Evolutionary conservation across 1,284 basidiomycete species (phyloP), one percentile per base, ranked within the genome.

Genomic region (Schizopora paradoxa): DNA sequence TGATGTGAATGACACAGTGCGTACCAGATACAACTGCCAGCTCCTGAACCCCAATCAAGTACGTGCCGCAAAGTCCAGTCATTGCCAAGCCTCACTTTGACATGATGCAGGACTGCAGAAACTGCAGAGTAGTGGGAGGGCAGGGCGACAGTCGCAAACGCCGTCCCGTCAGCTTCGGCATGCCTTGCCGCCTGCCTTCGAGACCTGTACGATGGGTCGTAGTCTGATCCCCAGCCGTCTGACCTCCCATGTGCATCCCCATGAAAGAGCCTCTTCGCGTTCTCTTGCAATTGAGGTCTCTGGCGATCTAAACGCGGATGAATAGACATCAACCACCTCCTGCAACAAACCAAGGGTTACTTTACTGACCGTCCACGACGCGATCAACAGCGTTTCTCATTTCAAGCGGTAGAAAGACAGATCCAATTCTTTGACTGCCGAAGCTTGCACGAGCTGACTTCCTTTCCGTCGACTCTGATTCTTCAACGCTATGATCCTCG

Each of bases 361-460:
- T 34, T 33, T 19, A 56, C 72, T 45, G 51, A 85, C 85, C 74
- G 50, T 74, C 66, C 50, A 87, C 80, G 45, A 86, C 64, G 14
- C 62, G 55, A 36, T 70, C 69, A 47, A 86, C 77, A 11, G 77
- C 62, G n/a, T 68, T 63, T 51, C 78, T 75, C 46, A 94, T 69
- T 60, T 89, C 79, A 7, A 72, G 61, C 1, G 90, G 84, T 7
- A 94, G 58, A 6, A 82, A 66, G 8, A 90, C 76, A 45, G 79
- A 66, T 6, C 87, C 86, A 41, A 90, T 72, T 23, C 72, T 64
- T 51, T 80, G 74, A 53, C 83, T 85, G 13, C 90, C 91, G 61
- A 89, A 85, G 10, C 71, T 64, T 16, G 89, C 86, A 22, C 90
- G 89, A 41, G 90, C 87, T 18, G 87, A 90, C 58, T 86, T 85